Evolutionary conservation across 352 stramenopile species (phyloP).

Genomic region (Phytopythium helicoides): DNA sequence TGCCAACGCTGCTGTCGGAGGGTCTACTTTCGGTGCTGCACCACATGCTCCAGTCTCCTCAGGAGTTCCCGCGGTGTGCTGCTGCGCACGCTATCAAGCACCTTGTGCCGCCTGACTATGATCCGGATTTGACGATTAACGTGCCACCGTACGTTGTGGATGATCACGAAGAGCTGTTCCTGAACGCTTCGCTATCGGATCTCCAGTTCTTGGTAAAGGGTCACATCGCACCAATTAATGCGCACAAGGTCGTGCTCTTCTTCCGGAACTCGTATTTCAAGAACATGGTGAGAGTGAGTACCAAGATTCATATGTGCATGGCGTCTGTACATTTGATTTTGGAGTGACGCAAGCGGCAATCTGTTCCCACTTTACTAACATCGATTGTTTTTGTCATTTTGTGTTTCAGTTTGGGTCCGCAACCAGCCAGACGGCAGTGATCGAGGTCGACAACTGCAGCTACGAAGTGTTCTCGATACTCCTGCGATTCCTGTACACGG

Average conservation of each 20-base stretch:
- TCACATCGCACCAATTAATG: conserved; percentile 84
- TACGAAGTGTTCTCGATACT: conserved; percentile 87
- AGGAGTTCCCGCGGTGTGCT: conserved; percentile 75
- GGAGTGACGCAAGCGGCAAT: not conserved
- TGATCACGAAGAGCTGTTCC: conserved; percentile 84
- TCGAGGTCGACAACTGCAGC: conserved; percentile 88
- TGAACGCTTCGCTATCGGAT: conserved; percentile 81
- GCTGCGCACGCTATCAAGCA: conserved; percentile 87
- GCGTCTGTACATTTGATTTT: not conserved
- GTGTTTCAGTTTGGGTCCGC: conserved; percentile 69
- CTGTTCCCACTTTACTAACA: conserved; percentile 11
- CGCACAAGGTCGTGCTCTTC: conserved; percentile 87
- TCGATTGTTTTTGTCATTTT: conserved; percentile 9
- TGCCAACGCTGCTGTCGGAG: conserved; percentile 69
- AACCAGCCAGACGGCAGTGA: conserved; percentile 80
- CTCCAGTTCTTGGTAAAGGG: conserved; percentile 87
- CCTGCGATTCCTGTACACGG: conserved; percentile 86
- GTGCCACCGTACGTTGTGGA: conserved; percentile 82
- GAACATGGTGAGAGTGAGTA: conserved; percentile 88
- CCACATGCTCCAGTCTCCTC: conserved; percentile 73
- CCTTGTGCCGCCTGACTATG: conserved; percentile 65
- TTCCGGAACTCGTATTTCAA: conserved; percentile 92
- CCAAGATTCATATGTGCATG: conserved; percentile 17
- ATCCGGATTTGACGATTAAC: conserved; percentile 74
- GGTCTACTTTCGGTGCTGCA: conserved; percentile 77